Evolutionary conservation across 495 filamentous ascomycete species (phyloP).

Genomic region (Massariosphaeria phaeospora): DNA sequence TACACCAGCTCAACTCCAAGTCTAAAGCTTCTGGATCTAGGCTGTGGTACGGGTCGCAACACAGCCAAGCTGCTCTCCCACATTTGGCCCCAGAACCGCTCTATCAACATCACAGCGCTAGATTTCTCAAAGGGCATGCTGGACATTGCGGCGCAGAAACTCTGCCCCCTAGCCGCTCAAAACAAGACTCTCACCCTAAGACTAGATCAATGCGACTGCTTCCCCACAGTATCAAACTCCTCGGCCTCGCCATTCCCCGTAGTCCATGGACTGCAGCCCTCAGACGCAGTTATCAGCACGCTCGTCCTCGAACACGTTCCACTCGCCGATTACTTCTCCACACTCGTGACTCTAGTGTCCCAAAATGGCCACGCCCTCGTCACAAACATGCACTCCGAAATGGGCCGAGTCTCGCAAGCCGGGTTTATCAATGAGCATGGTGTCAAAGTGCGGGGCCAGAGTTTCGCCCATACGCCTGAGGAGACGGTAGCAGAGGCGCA

Average conservation of each 20-base stretch:
- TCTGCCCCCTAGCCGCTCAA: slow-evolving; percentile 13
- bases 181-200: slow-evolving; percentile 13
- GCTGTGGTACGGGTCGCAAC: slow-evolving; percentile 68
- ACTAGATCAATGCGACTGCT: slow-evolving; percentile 41
- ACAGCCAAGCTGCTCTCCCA: slow-evolving; percentile 52
- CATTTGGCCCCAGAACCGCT: slow-evolving; percentile 19
- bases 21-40: slow-evolving; percentile 53
- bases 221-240: slow-evolving; percentile 6
- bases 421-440: slow-evolving; percentile 57
- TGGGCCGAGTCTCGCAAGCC: slow-evolving; percentile 60
- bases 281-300: slow-evolving; percentile 55
- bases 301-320: slow-evolving; percentile 68
- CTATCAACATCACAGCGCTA: slow-evolving; percentile 43
- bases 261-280: slow-evolving; percentile 21
- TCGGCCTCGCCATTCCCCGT: slow-evolving; percentile 18
- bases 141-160: slow-evolving; percentile 47
- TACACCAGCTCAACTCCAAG: slow-evolving; percentile 15
- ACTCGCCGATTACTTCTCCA: slow-evolving; percentile 52
- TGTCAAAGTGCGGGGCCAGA: slow-evolving; percentile 57
- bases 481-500: slow-evolving; percentile 55
- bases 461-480: slow-evolving; percentile 53
- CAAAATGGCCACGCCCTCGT: slow-evolving; percentile 54
- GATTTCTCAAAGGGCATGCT: slow-evolving; percentile 54
- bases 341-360: slow-evolving; percentile 46
- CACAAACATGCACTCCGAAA: slow-evolving; percentile 71